These are phyloP conservation scores for Skeletonema tropicum DNA, from an alignment of 108 stramenopile genomes.

Conservation along the genomic window DNA sequence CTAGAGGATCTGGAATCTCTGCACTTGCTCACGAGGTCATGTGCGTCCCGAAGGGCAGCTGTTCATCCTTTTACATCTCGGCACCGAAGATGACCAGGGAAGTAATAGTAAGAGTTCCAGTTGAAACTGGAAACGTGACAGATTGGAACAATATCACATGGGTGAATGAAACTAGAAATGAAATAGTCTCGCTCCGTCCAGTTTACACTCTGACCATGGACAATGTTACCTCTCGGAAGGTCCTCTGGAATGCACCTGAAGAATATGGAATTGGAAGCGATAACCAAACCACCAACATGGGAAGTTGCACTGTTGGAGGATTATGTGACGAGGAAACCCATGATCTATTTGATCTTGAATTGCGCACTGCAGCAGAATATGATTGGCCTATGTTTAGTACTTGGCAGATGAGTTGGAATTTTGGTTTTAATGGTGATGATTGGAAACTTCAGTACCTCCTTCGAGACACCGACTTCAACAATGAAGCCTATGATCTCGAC, in stretches of 20 bases:
- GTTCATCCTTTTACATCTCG: background rate
- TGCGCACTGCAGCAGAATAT: background rate
- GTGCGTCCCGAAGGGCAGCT: background rate
- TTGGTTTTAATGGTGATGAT: too few relatives aligned
- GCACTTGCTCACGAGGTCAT: conserved; percentile 4
- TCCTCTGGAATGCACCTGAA: background rate
- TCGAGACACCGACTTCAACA: background rate
- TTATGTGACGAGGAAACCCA: background rate
- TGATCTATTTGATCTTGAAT: conserved; percentile 2
- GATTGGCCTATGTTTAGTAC: too few relatives aligned
- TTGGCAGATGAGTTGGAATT: too few relatives aligned
- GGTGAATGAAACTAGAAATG: background rate
- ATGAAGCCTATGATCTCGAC: background rate
- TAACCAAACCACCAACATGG: conserved; percentile 4
- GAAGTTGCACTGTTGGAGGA: background rate
- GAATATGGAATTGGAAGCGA: background rate
- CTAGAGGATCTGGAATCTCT: background rate
- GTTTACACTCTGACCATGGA: background rate
- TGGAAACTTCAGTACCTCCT: too few relatives aligned
- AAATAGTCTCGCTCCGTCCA: background rate
- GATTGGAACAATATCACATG: too few relatives aligned
- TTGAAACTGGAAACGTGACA: too few relatives aligned
- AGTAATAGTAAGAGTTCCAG: too few relatives aligned
- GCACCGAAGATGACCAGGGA: too few relatives aligned
- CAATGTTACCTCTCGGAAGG: background rate